phyloP scores from a whole-genome alignment of 805 yeast genomes.

The Komagataella pastoris region DNA sequence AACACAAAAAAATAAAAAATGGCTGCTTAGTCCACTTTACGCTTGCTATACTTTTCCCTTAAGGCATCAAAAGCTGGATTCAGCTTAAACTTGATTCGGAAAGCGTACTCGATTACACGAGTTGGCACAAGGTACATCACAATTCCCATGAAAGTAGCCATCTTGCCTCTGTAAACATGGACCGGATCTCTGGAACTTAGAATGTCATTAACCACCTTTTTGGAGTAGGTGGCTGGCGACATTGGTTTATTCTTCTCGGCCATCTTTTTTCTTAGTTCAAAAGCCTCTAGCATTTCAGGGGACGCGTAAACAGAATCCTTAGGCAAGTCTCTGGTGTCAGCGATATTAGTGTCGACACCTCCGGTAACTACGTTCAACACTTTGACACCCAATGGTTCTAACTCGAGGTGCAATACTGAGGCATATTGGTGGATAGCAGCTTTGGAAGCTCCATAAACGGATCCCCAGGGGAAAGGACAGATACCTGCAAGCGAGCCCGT shows the following conservation, averaged over 20 bases:
- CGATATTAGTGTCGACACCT: conserved; percentile 60
- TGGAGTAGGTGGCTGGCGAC: conserved; percentile 44
- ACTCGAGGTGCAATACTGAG: conserved; percentile 44
- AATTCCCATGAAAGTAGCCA: conserved; percentile 8
- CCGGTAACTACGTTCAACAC: conserved; percentile 66
- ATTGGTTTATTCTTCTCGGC: conserved; percentile 47
- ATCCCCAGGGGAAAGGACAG: conserved; percentile 57
- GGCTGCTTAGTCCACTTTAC: neutral
- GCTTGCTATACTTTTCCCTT: neutral
- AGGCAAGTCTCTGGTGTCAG: conserved; percentile 50
- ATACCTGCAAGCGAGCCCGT: conserved; percentile 65
- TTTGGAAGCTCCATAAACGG: conserved; percentile 53
- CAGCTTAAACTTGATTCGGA: neutral
- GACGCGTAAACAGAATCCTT: conserved; percentile 36
- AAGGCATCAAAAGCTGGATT: neutral
- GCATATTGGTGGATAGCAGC: conserved; percentile 72
- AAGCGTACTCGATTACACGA: neutral
- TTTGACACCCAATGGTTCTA: conserved; percentile 59
- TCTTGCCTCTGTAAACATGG: conserved; percentile 43
- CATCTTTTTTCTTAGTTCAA: conserved; percentile 42
- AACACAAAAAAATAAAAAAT: neutral
- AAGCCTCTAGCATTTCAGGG: conserved; percentile 35
- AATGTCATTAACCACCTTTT: conserved; percentile 38
- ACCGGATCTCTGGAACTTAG: conserved; percentile 23
- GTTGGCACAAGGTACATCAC: neutral